Evolutionary conservation across 345 rosid species (phyloP).

Genomic region (Eucalyptus albens): DNA sequence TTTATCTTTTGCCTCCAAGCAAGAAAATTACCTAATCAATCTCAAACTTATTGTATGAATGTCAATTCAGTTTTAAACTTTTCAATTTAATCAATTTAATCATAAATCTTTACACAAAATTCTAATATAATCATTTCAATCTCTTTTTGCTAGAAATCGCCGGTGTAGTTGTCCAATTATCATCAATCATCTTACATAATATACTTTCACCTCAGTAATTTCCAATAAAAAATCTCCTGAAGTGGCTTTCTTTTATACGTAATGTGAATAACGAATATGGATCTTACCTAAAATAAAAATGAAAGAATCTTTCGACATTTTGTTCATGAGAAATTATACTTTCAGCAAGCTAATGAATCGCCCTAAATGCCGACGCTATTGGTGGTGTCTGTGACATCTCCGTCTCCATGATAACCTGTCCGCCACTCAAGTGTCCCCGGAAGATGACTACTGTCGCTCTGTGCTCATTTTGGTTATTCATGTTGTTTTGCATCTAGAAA

Average conservation of each 20-base stretch:
- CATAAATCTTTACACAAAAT: neutral
- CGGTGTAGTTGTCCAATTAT: neutral
- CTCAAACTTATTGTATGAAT: rapidly evolving
- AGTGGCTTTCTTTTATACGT: neutral
- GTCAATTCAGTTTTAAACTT: neutral
- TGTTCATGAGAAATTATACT: neutral
- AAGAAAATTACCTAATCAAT: neutral
- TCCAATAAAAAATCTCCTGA: rapidly evolving
- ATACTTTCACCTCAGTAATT: rapidly evolving
- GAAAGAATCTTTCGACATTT: neutral
- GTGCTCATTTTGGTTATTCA: neutral
- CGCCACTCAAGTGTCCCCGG: neutral
- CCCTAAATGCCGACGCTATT: neutral
- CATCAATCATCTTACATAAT: rapidly evolving
- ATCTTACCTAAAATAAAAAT: neutral
- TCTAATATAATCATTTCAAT: neutral
- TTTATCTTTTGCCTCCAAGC: neutral
- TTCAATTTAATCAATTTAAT: neutral
- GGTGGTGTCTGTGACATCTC: neutral
- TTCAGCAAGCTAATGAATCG: neutral
- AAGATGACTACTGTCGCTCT: neutral
- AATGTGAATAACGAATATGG: neutral
- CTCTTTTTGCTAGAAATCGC: neutral
- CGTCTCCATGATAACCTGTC: neutral
- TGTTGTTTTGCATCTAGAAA: neutral